phyloP scores from a whole-genome alignment of 208 protist species.

The Wallacemonas sp. region DNA sequence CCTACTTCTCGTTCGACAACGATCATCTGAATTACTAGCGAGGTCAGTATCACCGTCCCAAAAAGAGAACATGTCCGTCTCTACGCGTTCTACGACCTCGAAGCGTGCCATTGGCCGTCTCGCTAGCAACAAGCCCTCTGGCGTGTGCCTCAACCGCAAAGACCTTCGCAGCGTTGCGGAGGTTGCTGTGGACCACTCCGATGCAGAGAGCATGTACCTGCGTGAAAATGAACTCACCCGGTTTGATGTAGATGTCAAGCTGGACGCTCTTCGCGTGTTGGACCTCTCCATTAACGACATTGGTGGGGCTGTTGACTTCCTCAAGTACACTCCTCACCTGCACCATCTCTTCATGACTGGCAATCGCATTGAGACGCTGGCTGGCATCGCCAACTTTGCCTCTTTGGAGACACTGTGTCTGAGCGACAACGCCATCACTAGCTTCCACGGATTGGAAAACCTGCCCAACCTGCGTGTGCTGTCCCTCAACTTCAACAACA shows the following conservation, averaged over 20 bases:
- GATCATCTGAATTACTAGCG: no score
- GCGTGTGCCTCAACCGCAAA: constrained; percentile 84
- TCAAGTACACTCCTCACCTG: constrained; percentile 73
- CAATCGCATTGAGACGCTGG: constrained; percentile 90
- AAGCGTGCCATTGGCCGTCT: constrained; percentile 51
- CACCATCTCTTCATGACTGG: constrained; percentile 93
- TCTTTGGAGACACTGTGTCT: constrained; percentile 90
- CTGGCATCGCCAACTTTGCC: constrained; percentile 76
- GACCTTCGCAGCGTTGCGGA: constrained; percentile 79
- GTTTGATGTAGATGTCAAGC: constrained; percentile 81
- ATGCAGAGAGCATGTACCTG: constrained; percentile 91
- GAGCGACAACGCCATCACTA: constrained; percentile 90
- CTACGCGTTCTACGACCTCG: constrained; percentile 20
- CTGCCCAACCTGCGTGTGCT: constrained; percentile 89
- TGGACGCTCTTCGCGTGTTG: constrained; percentile 87
- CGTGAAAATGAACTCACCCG: constrained; percentile 89
- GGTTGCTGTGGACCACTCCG: constrained; percentile 69
- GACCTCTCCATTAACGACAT: constrained; percentile 94
- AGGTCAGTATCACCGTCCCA: neutral
- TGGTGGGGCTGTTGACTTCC: constrained; percentile 81
- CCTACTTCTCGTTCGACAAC: no score
- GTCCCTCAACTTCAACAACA: constrained; percentile 93
- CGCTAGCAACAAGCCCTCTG: constrained; percentile 59
- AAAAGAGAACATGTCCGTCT: constrained; percentile 4
- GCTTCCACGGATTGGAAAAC: constrained; percentile 87